Base-by-base conservation (phyloP, 1,139 yeast species). In the Meyerozyma carpophila region DNA sequence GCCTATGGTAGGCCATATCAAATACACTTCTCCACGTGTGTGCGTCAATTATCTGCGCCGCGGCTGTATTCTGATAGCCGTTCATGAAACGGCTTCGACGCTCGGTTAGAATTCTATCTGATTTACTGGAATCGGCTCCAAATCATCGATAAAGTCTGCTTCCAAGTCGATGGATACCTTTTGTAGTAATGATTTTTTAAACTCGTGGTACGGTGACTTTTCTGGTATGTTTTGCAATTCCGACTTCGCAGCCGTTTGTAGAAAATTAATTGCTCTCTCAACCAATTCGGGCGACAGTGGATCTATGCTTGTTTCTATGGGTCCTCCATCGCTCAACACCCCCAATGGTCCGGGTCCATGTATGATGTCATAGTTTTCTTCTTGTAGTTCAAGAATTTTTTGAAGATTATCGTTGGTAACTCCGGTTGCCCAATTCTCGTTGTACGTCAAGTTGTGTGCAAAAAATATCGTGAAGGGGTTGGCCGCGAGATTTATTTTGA, bases 281-380 rank as follows among this genome's bases (percentile, higher is more conserved):
- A 26, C 14, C 13, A 14, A 14, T 3, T 13, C 18, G 8, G n/a
- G 13, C 14, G n/a, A 9, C 39, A 14, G 16, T n/a, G 24, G 32
- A 43, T 21, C 37, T 11, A 34, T 20, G 25, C 41, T 34, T 8
- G 24, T 44, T 7, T 36, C 41, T 18, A 46, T 27, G n/a, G 49
- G 43, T 27, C 43, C 32, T n/a, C 44, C 46, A 10, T 50, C 41
- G 32, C 43, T 42, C 25, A 39, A 36, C 8, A 61, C 55, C 2
- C 63, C 65, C 20, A 54, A 54, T 11, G 61, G 58, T 21, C 55
- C 63, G 11, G 59, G 41, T 3, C 63, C 68, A 42, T 55, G 57
- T 7, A 67, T 52, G 11, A 50, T 54, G 47, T 64, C 68, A 45
- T 56, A 56, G 8, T 50, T 41, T 5, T 47, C 44, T 45, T 65